Evolutionary conservation across 441 rosid species (phyloP).

Genomic region (Geranium incanum): DNA sequence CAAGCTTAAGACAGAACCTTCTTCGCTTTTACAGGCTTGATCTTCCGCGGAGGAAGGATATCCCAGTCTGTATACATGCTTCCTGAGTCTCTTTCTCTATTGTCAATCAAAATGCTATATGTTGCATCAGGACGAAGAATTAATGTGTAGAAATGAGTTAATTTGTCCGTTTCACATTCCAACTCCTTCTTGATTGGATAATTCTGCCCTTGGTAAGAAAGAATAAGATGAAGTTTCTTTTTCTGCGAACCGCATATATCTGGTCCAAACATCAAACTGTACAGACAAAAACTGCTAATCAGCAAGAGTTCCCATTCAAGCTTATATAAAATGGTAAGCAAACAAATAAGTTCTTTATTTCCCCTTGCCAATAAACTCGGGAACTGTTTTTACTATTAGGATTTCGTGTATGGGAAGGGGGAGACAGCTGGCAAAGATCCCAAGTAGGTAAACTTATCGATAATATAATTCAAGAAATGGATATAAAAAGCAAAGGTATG

Average conservation of each 20-base stretch:
- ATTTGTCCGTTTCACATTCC: slow-evolving; percentile 3
- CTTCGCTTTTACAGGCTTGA: not conserved
- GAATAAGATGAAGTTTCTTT: slow-evolving; percentile 1
- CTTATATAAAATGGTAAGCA: not conserved
- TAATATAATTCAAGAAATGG: not conserved
- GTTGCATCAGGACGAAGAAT: slow-evolving; percentile 4
- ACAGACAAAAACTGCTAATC: not conserved
- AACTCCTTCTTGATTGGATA: not conserved
- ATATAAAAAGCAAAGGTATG: not conserved
- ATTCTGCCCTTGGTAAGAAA: slow-evolving; percentile 7
- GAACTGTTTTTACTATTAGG: too few relatives aligned
- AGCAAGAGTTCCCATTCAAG: not conserved
- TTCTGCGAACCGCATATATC: slow-evolving; percentile 3
- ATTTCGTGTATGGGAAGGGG: too few relatives aligned
- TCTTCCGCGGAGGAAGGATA: slow-evolving; percentile 6
- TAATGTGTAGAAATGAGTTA: slow-evolving; percentile 3
- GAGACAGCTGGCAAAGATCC: too few relatives aligned
- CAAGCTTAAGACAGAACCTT: not conserved
- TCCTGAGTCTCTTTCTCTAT: slow-evolving; percentile 1
- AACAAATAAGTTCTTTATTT: not conserved
- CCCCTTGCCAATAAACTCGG: not conserved
- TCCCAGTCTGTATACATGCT: slow-evolving; percentile 7
- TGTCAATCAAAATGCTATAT: not conserved
- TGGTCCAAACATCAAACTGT: not conserved
- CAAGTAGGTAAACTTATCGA: too few relatives aligned